Base-by-base conservation (phyloP, 2,329 filamentous ascomycete genomes). In the Ceratocystis eucalypticola region DNA sequence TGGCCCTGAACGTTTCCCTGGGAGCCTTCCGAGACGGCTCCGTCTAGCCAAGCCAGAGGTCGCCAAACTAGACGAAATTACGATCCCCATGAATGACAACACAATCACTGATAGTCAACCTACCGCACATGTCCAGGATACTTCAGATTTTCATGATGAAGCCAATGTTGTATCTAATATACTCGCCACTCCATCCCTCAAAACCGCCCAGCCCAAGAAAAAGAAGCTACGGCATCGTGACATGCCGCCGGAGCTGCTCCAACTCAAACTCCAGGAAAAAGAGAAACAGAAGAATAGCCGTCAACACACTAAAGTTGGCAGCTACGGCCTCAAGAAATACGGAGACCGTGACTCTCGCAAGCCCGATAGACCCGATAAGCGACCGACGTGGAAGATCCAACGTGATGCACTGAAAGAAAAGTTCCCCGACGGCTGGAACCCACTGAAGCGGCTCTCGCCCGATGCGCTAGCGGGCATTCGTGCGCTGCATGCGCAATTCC, bases 401-500 rank as follows among this genome's bases (percentile, higher is more conserved):
- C 96, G 96, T 74, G 78, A 77, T 1, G 88, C 85, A 0, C 76
- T 95, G 45, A 83, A 86, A 71, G 76, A 83, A 68, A 99, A 97
- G 72, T 94, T 96, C 70, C 84, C 84, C 1, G 83, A 87, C 6
- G 85, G 87, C 8, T 99, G 93, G 92, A 81, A 82, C 33, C 93
- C 94, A 37, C 82, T 83, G 62, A 96, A 96, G 75, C 87, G 87
- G 67, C 81, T 99, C 8, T 97, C 94, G 0, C 94, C 94, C 0
- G 93, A 97, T 75, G 91, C 92, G 0, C 79, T 96, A 41, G 87
- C 89, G n/a, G 92, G 91, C 53, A 96, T 99, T 71, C 86, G 91
- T 53, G 87, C 89, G 22, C 79, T 99, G 44, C 85, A 96, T 74
- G 78, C 82, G 30, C 86, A 91, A 71, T 87, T 91, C 69, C 91